Base-by-base conservation (phyloP, 306 rosid genomes). In the Lathyrus sativus region DNA sequence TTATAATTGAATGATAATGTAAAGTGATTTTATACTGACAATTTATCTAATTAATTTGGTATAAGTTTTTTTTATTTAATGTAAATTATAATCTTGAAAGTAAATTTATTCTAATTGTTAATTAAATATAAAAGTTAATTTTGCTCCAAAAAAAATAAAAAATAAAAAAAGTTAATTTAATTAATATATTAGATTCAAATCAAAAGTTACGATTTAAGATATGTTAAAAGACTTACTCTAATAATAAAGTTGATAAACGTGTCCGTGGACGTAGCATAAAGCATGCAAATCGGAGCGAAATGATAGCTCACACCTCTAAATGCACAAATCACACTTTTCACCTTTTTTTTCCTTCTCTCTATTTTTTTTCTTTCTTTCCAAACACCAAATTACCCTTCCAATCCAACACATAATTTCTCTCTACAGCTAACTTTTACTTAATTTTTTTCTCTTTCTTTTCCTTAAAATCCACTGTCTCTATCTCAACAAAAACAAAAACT, bases 231-330 rank as follows among this genome's bases (percentile, higher is more conserved):
- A 19, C 22, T 19, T 19, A 19, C 22, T 19, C 22, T 19, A 19
- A 19, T 19, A 1, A 1, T 19, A 19, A 19, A 19, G 22, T 19
- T 19, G 69, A 74, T 29, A 76, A 87, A 70, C 82, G 87, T 72
- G 78, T 76, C 43, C 39, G 68, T 45, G 65, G 82, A 85, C 66
- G 91, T 85, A 82, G 80, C 90, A 81, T 65, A 31, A 0, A 81
- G 85, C 96, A 85, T 92, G 91, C 80, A 90, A 86, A 11, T 41
- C 96, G 91, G 87, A 62, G 78, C 89, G 91, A 88, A 88, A 88
- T 72, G 81, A 57, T 67, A 76, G 92, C 82, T 88, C 83, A 28
- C 15, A 62, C 91, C 87, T 87, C 79, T 81, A 72, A 68, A 72
- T 78, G 70, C 53, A 83, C 29, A 75, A 24, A 55, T 70, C 81